Conservation (phyloP, 179 eudicot genomes). For the Beta lomatogona region DNA sequence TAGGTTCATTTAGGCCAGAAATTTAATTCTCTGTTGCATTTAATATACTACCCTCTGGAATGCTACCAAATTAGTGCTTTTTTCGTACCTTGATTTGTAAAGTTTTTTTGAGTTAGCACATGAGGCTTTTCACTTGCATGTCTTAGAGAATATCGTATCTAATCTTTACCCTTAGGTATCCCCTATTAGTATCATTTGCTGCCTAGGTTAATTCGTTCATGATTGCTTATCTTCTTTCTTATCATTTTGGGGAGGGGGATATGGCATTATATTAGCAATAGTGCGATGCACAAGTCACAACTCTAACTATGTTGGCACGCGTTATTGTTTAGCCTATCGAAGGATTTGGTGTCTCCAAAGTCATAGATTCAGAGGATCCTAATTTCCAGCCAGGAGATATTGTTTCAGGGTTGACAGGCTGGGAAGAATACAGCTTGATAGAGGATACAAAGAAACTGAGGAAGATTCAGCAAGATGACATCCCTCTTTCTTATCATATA, state of each 20-base stretch:
- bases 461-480: constrained; percentile 52
- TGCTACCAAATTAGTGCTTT: not conserved
- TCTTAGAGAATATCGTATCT: not conserved
- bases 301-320: constrained; percentile 9
- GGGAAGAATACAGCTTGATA: constrained; percentile 89
- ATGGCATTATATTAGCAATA: not conserved
- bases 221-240: not conserved
- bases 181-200: too few species aligned
- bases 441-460: constrained; percentile 44
- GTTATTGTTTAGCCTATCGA: constrained; percentile 47
- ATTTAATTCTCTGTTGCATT: not conserved
- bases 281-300: not conserved
- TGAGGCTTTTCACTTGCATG: not conserved
- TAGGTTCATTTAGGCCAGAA: not conserved
- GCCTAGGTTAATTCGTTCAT: not conserved
- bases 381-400: constrained; percentile 75
- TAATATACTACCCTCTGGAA: not conserved
- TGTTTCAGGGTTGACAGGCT: constrained; percentile 68
- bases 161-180: too few species aligned
- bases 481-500: constrained; percentile 55
- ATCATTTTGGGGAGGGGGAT: not conserved
- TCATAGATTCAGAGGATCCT: constrained; percentile 72
- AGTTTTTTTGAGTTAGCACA: not conserved
- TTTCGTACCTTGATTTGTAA: not conserved
- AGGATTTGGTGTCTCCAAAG: constrained; percentile 85